Conservation (phyloP, 495 filamentous ascomycete genomes). For the Parathielavia hyrcaniae region DNA sequence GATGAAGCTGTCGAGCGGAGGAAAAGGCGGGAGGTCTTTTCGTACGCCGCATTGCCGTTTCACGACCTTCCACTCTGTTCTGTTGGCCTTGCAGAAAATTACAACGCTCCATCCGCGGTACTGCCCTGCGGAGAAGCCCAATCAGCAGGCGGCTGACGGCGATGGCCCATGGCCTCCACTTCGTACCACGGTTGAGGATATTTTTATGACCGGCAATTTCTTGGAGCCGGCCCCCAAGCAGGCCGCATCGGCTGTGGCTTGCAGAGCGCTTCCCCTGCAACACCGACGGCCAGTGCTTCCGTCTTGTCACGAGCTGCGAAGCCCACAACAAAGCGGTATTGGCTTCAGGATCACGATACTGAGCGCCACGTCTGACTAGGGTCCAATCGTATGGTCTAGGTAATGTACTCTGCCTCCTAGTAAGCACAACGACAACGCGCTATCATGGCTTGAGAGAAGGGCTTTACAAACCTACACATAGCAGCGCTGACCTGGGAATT, state of each 20-base stretch:
- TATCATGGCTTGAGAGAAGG: no score
- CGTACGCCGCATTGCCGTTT: constrained; percentile 21
- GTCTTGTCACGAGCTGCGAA: neutral
- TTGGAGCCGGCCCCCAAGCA: neutral
- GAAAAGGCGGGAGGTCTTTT: neutral
- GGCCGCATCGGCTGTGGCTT: constrained; percentile 13
- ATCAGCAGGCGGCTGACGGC: constrained; percentile 5
- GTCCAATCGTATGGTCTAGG: constrained; percentile 4
- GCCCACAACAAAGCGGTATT: constrained; percentile 12
- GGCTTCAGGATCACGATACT: neutral
- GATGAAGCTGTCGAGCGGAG: no score
- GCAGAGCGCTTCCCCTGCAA: constrained; percentile 13
- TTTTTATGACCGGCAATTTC: constrained; percentile 21
- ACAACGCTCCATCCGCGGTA: constrained; percentile 13
- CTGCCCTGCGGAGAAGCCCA: constrained; percentile 1
- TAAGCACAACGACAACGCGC: constrained; percentile 5
- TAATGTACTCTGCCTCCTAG: neutral
- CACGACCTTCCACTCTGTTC: neutral
- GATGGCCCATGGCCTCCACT: constrained; percentile 10
- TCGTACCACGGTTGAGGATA: constrained; percentile 9
- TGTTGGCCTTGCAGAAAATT: constrained; percentile 10
- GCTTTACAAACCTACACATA: no score
- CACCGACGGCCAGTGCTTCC: constrained; percentile 18
- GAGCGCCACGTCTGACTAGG: constrained; percentile 7
- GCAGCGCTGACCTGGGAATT: neutral